Conservation (phyloP, 495 filamentous ascomycete species). For the Tirmania nivea region DNA sequence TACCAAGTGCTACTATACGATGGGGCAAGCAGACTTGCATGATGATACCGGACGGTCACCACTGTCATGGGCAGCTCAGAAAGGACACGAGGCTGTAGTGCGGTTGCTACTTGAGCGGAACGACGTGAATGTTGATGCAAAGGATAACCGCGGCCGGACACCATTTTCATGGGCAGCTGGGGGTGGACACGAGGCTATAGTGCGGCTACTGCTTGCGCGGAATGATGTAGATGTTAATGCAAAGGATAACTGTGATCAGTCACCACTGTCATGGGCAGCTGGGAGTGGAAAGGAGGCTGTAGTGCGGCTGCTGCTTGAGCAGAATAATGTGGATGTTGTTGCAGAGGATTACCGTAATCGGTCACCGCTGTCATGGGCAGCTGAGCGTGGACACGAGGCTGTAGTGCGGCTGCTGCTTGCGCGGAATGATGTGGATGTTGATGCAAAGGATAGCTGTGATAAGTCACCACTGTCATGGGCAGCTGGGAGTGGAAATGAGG, state of each 20-base stretch:
- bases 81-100: no score
- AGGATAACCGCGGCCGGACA: background rate
- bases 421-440: slow-evolving; percentile 1
- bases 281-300: background rate
- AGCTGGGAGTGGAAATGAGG: background rate
- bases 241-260: background rate
- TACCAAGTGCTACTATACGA: no score
- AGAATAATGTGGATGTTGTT: slow-evolving; percentile 2
- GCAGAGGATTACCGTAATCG: background rate
- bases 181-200: no score
- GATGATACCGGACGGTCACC: no score
- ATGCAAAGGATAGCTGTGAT: slow-evolving; percentile 10
- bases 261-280: background rate
- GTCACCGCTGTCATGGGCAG: slow-evolving; percentile 18
- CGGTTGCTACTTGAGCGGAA: background rate
- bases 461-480: slow-evolving; percentile 17
- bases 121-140: background rate
- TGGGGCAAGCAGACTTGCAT: no score
- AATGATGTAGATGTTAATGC: background rate
- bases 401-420: slow-evolving; percentile 14
- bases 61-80: no score
- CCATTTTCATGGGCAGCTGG: background rate
- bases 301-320: background rate
- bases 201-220: background rate
- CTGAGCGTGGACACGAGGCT: slow-evolving; percentile 10